These are phyloP conservation scores for Cladosporium sp. DNA, from an alignment of 2,329 filamentous ascomycete species.

Conservation along the genomic window DNA sequence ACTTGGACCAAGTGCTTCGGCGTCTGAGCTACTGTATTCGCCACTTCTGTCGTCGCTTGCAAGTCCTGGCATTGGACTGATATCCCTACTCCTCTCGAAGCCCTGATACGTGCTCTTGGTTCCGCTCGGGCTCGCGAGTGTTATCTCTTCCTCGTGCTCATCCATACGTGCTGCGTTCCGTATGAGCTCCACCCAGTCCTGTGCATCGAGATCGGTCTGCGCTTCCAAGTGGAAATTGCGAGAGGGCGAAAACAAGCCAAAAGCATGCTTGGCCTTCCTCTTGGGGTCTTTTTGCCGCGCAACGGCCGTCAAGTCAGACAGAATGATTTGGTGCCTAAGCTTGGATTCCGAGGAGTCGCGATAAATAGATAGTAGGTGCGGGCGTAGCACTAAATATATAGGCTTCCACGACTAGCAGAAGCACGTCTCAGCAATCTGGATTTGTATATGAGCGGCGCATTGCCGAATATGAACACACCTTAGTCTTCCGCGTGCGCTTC, in stretches of 20 bases:
- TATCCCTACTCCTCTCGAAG: conserved; percentile 42
- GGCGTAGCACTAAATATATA: conserved; percentile 84
- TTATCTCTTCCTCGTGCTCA: conserved; percentile 83
- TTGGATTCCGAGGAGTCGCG: conserved; percentile 88
- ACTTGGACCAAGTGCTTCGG: conserved; percentile 36
- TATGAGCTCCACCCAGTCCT: conserved; percentile 84
- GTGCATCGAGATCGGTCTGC: conserved; percentile 69
- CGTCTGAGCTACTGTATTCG: conserved; percentile 50
- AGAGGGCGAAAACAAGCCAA: conserved; percentile 87
- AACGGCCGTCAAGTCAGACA: conserved; percentile 89
- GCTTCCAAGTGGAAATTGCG: conserved; percentile 92
- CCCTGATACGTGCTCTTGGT: conserved; percentile 50
- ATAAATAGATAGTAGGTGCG: conserved; percentile 89
- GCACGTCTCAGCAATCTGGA: conserved; percentile 29
- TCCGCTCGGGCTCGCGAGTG: conserved; percentile 67
- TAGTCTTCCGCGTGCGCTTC: conserved; percentile 91
- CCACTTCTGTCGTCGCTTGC: conserved; percentile 12
- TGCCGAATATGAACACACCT: conserved; percentile 56
- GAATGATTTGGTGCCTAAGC: conserved; percentile 81
- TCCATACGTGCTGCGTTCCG: conserved; percentile 79
- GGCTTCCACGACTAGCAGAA: conserved; percentile 78
- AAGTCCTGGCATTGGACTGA: conserved; percentile 24
- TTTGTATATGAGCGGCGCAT: conserved; percentile 5
- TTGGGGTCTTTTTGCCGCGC: conserved; percentile 87
- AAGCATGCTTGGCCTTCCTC: conserved; percentile 81